Evolutionary conservation across 441 rosid species (phyloP).

Genomic region (Populus trichocarpa): DNA sequence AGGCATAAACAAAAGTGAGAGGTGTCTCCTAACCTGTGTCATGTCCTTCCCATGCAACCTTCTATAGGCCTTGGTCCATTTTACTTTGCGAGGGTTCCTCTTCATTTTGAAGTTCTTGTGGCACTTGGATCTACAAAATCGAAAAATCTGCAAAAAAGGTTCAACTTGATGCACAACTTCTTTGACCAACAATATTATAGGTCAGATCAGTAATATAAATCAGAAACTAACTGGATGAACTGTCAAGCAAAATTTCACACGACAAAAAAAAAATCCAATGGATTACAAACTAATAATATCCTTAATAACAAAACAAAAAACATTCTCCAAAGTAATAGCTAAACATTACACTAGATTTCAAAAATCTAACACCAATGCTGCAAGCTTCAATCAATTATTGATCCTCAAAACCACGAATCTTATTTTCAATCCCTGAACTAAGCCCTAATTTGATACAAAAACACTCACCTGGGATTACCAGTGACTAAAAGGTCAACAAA

Average conservation of each 20-base stretch:
- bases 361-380: background rate
- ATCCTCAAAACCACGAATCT: background rate
- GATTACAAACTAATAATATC: background rate
- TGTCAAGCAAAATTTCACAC: background rate
- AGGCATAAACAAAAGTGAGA: background rate
- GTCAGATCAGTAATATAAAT: background rate
- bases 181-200: background rate
- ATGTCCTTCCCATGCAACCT: constrained; percentile 85
- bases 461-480: background rate
- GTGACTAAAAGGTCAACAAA: background rate
- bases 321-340: background rate
- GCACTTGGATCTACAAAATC: constrained; percentile 93
- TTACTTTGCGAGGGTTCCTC: constrained; percentile 92
- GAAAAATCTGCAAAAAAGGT: constrained; percentile 53
- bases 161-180: background rate
- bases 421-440: background rate
- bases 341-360: background rate
- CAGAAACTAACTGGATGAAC: background rate
- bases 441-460: background rate
- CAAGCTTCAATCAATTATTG: background rate
- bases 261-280: background rate
- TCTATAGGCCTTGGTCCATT: constrained; percentile 95
- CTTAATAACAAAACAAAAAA: background rate
- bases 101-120: constrained; percentile 98
- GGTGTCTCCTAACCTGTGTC: constrained; percentile 57